Conservation (phyloP, 108 stramenopile species). For the Nitzschia sp. region DNA sequence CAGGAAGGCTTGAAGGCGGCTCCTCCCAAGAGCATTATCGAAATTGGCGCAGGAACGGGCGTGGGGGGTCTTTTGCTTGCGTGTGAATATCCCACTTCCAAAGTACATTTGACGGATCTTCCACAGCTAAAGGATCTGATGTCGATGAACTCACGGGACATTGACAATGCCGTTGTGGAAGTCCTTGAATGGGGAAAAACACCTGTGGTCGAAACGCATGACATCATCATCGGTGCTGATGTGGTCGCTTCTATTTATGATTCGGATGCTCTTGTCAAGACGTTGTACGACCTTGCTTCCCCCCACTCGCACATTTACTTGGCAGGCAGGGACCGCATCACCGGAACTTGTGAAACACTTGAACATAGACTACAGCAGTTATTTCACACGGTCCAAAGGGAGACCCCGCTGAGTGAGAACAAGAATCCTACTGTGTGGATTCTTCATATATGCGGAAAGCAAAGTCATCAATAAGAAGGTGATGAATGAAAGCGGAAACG, state of each 20-base stretch:
- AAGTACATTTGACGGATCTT: constrained; percentile 71
- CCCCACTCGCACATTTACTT: constrained; percentile 58
- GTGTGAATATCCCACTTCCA: constrained; percentile 31
- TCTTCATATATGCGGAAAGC: constrained; percentile 29
- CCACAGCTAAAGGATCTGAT: constrained; percentile 60
- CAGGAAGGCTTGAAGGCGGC: constrained; percentile 1
- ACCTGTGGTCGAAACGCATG: constrained; percentile 35
- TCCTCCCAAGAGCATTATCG: constrained; percentile 35
- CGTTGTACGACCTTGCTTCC: constrained; percentile 56
- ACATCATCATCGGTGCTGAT: constrained; percentile 78
- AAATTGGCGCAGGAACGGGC: constrained; percentile 85
- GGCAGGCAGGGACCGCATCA: constrained; percentile 57
- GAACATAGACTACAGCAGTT: constrained; percentile 48
- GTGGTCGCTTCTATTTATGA: constrained; percentile 79
- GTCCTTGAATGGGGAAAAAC: constrained; percentile 64
- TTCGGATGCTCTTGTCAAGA: constrained; percentile 61
- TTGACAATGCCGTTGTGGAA: constrained; percentile 32
- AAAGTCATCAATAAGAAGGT: constrained; percentile 4
- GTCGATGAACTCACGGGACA: constrained; percentile 40
- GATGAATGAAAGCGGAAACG: not conserved
- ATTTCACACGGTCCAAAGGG: constrained; percentile 46
- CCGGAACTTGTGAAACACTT: constrained; percentile 54
- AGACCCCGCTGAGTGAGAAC: constrained; percentile 43
- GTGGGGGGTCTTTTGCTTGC: constrained; percentile 68
- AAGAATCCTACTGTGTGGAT: constrained; percentile 69